Evolutionary conservation across 192 early-diverging fungal genomes (phyloP), one percentile per base, ranked within the genome.

Genomic region (Glomus cerebriforme): DNA sequence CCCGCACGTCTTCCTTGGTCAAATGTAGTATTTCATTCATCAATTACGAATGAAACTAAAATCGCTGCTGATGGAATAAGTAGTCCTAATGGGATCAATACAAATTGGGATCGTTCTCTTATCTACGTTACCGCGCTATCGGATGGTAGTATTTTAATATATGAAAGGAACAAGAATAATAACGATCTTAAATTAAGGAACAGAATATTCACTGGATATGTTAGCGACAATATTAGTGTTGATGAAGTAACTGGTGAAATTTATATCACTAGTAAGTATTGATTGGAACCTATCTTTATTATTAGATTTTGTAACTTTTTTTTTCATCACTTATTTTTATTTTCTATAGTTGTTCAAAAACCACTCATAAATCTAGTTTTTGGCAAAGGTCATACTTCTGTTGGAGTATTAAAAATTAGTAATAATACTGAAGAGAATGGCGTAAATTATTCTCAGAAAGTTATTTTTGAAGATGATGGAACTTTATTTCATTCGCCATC

Each of bases 401-500:
- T 66, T 15, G 76, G 79, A 43, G 24, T 81, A 27, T 27, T 85
- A 39, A 83, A 81, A 68, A 59, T 85, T 26, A 31, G 64, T 15
- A 80, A 80, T 43, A 79, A 79, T 24, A 70, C 64, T 1, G 9
- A 66, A 6, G 43, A 39, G 34, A 58, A 15, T 47, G 60, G 19
- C 6, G 17, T 1, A n/a, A 79, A 68, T 4, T 80, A 84, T n/a
- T 15, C 62, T 29, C 43, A 78, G 6, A 69, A 81, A 58, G 80
- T 68, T 1, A 64, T 85, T 22, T 54, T 83, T 24, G 63, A 62
- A 39, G 82, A 83, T 69, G 73, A 81, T 75, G 84, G 82, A 37
- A 27, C 43, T 7, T 49, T 78, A 26, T 80, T 80, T 68, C 75
- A 79, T 37, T 73, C 72, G 0, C 24, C 74, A 26, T 77, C 84